Evolutionary conservation across 2,329 filamentous ascomycete species (phyloP).

Genomic region (Endoconidiophora laricicola): DNA sequence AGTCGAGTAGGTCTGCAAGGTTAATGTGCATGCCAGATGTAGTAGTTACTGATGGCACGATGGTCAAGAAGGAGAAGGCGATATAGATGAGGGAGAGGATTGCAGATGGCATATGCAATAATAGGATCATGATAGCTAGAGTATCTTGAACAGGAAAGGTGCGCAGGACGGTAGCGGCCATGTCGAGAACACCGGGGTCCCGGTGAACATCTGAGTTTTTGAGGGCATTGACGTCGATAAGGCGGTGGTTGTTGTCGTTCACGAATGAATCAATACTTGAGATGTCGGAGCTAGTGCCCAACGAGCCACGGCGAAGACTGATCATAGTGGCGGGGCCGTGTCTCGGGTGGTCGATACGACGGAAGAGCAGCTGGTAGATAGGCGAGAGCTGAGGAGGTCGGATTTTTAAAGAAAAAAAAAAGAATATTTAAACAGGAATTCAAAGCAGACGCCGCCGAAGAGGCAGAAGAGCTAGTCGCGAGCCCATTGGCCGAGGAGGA

Average conservation of each 20-base stretch:
- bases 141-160: slow-evolving; percentile 88
- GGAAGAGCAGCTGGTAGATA: not conserved
- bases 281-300: slow-evolving; percentile 34
- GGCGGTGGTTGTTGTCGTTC: slow-evolving; percentile 32
- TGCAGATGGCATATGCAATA: slow-evolving; percentile 80
- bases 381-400: slow-evolving; percentile 24
- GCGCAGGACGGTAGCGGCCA: slow-evolving; percentile 72
- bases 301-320: slow-evolving; percentile 21
- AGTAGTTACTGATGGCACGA: slow-evolving; percentile 68
- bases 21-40: slow-evolving; percentile 66
- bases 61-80: slow-evolving; percentile 82
- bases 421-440: slow-evolving; percentile 22
- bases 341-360: not conserved
- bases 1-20: slow-evolving; percentile 82
- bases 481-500: slow-evolving; percentile 13
- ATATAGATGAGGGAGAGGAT: slow-evolving; percentile 80
- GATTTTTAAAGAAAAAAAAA: slow-evolving; percentile 16
- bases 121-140: slow-evolving; percentile 87
- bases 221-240: slow-evolving; percentile 53
- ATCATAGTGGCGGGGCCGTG: slow-evolving; percentile 3
- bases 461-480: slow-evolving; percentile 10
- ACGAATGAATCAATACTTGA: slow-evolving; percentile 25
- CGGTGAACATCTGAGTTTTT: slow-evolving; percentile 53
- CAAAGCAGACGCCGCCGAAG: slow-evolving; percentile 12
- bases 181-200: slow-evolving; percentile 54